Percentiles rank a stretch among this genome's conserved stretches.
Evolutionary conservation across 352 stramenopile genomes (phyloP).

Genomic region (Phytopythium montanum): DNA sequence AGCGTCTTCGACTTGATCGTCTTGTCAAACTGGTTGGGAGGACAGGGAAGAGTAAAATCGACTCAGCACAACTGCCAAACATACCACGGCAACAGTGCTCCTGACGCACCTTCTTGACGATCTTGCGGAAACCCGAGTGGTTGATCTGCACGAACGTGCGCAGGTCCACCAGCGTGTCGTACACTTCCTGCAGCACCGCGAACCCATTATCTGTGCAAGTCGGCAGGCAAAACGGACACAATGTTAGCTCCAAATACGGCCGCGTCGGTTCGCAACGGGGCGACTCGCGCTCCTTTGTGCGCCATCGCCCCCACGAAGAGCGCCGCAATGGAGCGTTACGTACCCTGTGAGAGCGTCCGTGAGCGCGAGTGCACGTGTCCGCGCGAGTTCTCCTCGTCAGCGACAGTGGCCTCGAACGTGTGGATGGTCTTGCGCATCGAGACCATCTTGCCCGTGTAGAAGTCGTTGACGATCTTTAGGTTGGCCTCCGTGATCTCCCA

Average conservation of each 20-base stretch:
- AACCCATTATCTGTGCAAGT: constrained; percentile 59
- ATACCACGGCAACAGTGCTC: not conserved
- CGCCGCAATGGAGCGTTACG: not conserved
- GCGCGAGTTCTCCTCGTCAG: constrained; percentile 63
- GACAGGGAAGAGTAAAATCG: not conserved
- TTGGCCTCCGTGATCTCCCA: constrained; percentile 79
- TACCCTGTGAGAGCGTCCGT: constrained; percentile 61
- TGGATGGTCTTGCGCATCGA: constrained; percentile 62
- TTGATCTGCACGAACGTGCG: constrained; percentile 92
- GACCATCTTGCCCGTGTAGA: constrained; percentile 69
- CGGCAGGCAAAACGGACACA: not conserved
- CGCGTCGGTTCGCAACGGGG: not conserved
- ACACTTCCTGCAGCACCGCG: constrained; percentile 84
- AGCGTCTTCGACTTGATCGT: constrained; percentile 67
- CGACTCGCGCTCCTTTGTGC: not conserved
- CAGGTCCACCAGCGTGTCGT: constrained; percentile 87
- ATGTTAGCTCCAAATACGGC: not conserved
- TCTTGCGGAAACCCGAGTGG: constrained; percentile 91
- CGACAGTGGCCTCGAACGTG: constrained; percentile 69
- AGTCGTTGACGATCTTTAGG: constrained; percentile 84
- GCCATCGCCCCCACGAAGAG: not conserved
- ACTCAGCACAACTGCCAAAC: not conserved
- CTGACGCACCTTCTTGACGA: constrained; percentile 86
- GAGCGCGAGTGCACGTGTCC: constrained; percentile 73
- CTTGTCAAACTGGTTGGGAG: constrained; percentile 84